phyloP scores from a whole-genome alignment of 208 protist species.

The Trypanosoma cruzi region DNA sequence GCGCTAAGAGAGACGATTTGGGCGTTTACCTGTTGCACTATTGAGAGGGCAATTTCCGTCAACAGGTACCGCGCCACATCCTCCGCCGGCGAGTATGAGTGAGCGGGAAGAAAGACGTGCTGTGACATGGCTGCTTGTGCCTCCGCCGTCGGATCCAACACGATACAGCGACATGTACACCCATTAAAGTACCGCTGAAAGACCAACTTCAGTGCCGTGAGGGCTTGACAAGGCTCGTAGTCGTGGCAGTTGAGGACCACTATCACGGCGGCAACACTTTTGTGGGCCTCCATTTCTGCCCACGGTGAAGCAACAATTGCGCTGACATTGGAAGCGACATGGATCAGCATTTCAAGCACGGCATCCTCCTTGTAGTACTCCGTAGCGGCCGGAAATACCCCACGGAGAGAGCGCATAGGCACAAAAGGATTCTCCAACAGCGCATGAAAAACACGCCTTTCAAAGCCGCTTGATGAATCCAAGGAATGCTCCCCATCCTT shows the following conservation, averaged over 20 bases:
- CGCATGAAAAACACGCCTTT: slow-evolving; percentile 24
- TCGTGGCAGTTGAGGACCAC: slow-evolving; percentile 60
- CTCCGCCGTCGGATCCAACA: slow-evolving; percentile 46
- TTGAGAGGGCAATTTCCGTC: slow-evolving; percentile 33
- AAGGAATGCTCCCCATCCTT: background rate
- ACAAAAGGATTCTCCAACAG: slow-evolving; percentile 30
- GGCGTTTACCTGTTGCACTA: slow-evolving; percentile 26
- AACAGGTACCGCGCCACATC: slow-evolving; percentile 39
- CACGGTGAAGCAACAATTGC: slow-evolving; percentile 67
- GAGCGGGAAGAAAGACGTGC: slow-evolving; percentile 30
- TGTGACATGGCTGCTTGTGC: slow-evolving; percentile 27
- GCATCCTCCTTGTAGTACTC: slow-evolving; percentile 41
- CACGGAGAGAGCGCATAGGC: slow-evolving; percentile 29
- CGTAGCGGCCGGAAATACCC: slow-evolving; percentile 37
- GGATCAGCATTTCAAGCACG: slow-evolving; percentile 38
- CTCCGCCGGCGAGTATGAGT: slow-evolving; percentile 31
- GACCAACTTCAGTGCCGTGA: slow-evolving; percentile 53
- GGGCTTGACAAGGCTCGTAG: slow-evolving; percentile 32
- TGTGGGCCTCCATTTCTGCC: slow-evolving; percentile 78
- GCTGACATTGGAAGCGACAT: slow-evolving; percentile 31
- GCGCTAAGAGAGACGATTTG: slow-evolving; percentile 13
- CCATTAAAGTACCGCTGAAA: slow-evolving; percentile 64
- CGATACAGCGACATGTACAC: slow-evolving; percentile 72
- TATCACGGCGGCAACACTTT: slow-evolving; percentile 50
- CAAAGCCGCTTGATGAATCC: slow-evolving; percentile 34